Evolutionary conservation across 768 basidiomycete genomes (phyloP).

Genomic region (Russula griseocarnosa): DNA sequence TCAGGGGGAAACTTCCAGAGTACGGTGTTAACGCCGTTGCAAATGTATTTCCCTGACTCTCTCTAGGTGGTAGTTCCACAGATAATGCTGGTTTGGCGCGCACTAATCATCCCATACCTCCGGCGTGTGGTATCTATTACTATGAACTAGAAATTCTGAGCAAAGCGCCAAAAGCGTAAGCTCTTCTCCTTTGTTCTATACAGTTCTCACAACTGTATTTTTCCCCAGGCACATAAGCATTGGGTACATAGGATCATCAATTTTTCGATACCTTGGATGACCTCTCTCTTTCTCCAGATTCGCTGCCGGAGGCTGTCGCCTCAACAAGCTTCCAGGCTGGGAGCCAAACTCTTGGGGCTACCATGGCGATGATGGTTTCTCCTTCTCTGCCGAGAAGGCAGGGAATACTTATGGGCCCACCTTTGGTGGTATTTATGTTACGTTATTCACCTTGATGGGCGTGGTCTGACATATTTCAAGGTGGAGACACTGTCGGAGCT

Average conservation of each 20-base stretch:
- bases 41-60: slow-evolving; percentile 8
- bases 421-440: slow-evolving; percentile 63
- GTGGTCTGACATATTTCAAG: slow-evolving; percentile 40
- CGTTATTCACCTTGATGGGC: slow-evolving; percentile 9
- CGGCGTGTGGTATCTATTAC: slow-evolving; percentile 89
- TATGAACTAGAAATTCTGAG: slow-evolving; percentile 85
- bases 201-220: slow-evolving; percentile 27
- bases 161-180: slow-evolving; percentile 77
- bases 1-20: slow-evolving; percentile 21
- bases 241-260: slow-evolving; percentile 49
- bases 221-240: slow-evolving; percentile 67
- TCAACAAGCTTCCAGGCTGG: slow-evolving; percentile 81
- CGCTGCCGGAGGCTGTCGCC: slow-evolving; percentile 57
- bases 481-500: slow-evolving; percentile 85
- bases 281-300: slow-evolving; percentile 45
- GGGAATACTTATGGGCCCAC: slow-evolving; percentile 72
- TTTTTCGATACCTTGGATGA: slow-evolving; percentile 6
- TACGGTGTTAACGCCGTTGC: slow-evolving; percentile 14
- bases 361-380: slow-evolving; percentile 83
- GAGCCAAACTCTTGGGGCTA: slow-evolving; percentile 87
- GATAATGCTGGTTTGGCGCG: slow-evolving; percentile 68
- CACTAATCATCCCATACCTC: slow-evolving; percentile 71
- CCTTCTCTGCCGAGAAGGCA: slow-evolving; percentile 68
- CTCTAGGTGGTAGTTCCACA: slow-evolving; percentile 22
- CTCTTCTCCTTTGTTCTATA: slow-evolving; percentile 21